Conservation (phyloP, 2,329 filamentous ascomycete genomes). For the Cytospora piceae region DNA sequence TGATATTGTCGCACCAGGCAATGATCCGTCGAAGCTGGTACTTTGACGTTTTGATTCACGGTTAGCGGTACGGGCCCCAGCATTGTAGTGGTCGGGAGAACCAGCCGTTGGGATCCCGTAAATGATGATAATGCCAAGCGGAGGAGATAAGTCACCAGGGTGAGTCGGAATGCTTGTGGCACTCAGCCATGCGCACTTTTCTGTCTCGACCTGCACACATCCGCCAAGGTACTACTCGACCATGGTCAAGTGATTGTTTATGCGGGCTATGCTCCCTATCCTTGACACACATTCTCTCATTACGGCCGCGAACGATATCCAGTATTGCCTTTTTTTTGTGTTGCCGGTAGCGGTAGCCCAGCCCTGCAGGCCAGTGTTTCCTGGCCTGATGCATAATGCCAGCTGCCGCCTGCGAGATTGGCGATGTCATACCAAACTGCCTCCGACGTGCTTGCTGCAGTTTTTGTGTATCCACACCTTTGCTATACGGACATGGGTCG, state of each 20-base stretch:
- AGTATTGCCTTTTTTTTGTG: neutral
- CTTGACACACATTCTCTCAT: neutral
- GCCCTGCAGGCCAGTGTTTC: slow-evolving; percentile 14
- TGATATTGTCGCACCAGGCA: slow-evolving; percentile 4
- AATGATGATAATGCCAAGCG: neutral
- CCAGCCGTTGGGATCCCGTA: slow-evolving; percentile 18
- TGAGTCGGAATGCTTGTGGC: slow-evolving; percentile 6
- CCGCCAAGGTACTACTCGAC: slow-evolving; percentile 12
- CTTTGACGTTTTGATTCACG: slow-evolving; percentile 27
- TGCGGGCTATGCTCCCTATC: slow-evolving; percentile 10
- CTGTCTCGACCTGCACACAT: slow-evolving; percentile 23
- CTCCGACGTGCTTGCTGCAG: slow-evolving; percentile 23
- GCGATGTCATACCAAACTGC: slow-evolving; percentile 40
- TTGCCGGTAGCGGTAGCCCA: neutral
- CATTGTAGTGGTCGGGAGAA: slow-evolving; percentile 28
- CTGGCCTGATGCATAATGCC: slow-evolving; percentile 26
- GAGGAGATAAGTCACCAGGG: slow-evolving; percentile 2
- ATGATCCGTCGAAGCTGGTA: slow-evolving; percentile 20
- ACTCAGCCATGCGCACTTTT: slow-evolving; percentile 13
- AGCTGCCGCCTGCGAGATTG: slow-evolving; percentile 41
- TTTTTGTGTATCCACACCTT: slow-evolving; percentile 32
- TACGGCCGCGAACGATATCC: slow-evolving; percentile 21
- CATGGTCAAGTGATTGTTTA: slow-evolving; percentile 25
- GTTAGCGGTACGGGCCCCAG: slow-evolving; percentile 27
- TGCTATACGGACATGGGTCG: slow-evolving; percentile 2